A percentile compares a stretch with the other conserved stretches of the same genome.
Conservation (phyloP, 1,284 basidiomycete species). For the Marasmius oreades region DNA sequence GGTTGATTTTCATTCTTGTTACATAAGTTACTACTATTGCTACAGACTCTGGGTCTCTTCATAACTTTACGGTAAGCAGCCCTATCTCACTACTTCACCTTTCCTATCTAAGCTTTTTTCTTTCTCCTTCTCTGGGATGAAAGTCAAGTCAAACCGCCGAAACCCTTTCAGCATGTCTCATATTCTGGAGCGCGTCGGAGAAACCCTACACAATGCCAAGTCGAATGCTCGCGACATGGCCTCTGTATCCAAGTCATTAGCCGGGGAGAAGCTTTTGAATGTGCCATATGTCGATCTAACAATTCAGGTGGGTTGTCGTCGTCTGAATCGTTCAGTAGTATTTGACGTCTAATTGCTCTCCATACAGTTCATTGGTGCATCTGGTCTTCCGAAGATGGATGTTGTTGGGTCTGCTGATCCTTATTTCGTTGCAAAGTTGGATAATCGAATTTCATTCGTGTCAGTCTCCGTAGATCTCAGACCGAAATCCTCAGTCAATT, state of each 20-base stretch:
- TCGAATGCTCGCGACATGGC: conserved; percentile 27
- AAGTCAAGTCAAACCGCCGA: conserved; percentile 20
- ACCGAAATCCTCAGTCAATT: neutral
- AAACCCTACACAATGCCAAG: conserved; percentile 26
- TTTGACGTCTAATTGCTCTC: neutral
- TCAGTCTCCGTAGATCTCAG: conserved; percentile 27
- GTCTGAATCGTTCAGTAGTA: neutral
- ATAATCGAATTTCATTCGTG: conserved; percentile 60
- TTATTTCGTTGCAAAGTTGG: conserved; percentile 67
- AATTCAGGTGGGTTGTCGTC: conserved; percentile 35
- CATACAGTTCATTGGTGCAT: conserved; percentile 65
- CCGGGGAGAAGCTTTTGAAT: conserved; percentile 30
- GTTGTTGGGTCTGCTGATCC: conserved; percentile 66
- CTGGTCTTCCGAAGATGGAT: conserved; percentile 65
- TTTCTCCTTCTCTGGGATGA: conserved; percentile 2
- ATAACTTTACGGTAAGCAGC: too few relatives aligned
- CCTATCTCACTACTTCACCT: neutral
- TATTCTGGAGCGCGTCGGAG: conserved; percentile 31
- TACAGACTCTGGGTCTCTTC: too few relatives aligned
- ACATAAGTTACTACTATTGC: too few relatives aligned
- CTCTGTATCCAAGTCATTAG: conserved; percentile 26
- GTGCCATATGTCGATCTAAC: conserved; percentile 46
- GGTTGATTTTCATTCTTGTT: too few relatives aligned
- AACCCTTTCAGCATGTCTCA: conserved; percentile 35
- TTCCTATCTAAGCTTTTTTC: neutral